phyloP scores from a whole-genome alignment of 257 asterid species.

The Solanum habrochaites region DNA sequence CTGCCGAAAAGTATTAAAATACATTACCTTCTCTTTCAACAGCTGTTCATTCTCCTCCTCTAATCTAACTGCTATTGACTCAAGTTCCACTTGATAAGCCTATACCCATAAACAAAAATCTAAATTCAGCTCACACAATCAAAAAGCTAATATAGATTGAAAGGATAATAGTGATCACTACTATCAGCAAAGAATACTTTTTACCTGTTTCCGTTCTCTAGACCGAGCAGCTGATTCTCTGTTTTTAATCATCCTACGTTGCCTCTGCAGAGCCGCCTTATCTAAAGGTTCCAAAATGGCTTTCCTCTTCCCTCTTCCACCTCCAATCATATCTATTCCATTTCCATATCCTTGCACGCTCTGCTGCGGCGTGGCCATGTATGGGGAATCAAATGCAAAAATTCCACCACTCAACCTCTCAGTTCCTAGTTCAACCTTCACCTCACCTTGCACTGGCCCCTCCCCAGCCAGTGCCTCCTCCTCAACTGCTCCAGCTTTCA shows the following conservation, averaged over 20 bases:
- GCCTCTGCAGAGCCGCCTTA: slow-evolving; percentile 43
- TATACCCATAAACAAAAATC: slow-evolving; percentile 2
- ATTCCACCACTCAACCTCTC: slow-evolving; percentile 23
- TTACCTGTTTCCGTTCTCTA: slow-evolving; percentile 95
- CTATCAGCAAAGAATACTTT: not conserved
- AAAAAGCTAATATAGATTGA: not conserved
- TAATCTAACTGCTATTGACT: slow-evolving; percentile 62
- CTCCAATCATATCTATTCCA: slow-evolving; percentile 18
- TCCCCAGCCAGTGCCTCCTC: slow-evolving; percentile 9
- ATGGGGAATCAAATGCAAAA: slow-evolving; percentile 12
- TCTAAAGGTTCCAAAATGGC: slow-evolving; percentile 70
- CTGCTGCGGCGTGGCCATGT: slow-evolving; percentile 11
- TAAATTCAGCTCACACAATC: not conserved
- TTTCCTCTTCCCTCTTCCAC: slow-evolving; percentile 51
- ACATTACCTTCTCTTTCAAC: slow-evolving; percentile 55
- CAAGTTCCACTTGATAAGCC: slow-evolving; percentile 82
- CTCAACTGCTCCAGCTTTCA: slow-evolving; percentile 62
- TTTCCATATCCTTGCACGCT: slow-evolving; percentile 13
- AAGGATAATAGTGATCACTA: not conserved
- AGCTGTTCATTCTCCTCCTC: slow-evolving; percentile 81
- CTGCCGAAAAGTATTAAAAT: not conserved
- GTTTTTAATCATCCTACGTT: slow-evolving; percentile 92
- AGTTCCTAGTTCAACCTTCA: slow-evolving; percentile 14
- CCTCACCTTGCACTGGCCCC: slow-evolving; percentile 3
- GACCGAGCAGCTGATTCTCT: slow-evolving; percentile 98